Evolutionary conservation across 345 rosid species (phyloP).

Genomic region (Populus nigra): DNA sequence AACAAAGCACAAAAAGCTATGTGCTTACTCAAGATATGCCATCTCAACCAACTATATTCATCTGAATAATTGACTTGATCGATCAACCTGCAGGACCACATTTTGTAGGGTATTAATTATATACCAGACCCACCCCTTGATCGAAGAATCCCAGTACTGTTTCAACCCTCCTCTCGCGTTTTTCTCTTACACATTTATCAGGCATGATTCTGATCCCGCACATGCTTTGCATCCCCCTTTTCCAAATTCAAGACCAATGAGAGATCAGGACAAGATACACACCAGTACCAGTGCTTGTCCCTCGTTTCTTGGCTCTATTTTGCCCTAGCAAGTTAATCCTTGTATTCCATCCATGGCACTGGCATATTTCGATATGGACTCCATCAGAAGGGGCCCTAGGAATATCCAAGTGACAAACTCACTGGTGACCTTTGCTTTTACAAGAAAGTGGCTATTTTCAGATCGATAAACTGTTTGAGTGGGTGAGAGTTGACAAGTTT

Average conservation of each 20-base stretch:
- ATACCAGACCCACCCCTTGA: too few species aligned
- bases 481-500: slow-evolving; percentile 1
- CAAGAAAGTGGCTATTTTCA: not conserved
- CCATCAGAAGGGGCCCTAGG: not conserved
- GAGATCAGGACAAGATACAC: slow-evolving; percentile 7
- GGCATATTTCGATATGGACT: not conserved
- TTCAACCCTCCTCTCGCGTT: not conserved
- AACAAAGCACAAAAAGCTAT: not conserved
- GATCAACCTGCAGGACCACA: not conserved
- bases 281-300: slow-evolving; percentile 8
- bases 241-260: slow-evolving; percentile 3
- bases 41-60: not conserved
- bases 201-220: not conserved
- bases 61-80: not conserved
- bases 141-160: not conserved
- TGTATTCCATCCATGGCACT: not conserved
- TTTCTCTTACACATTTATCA: not conserved
- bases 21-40: not conserved
- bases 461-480: not conserved
- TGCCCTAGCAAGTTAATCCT: not conserved
- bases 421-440: not conserved
- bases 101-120: not conserved
- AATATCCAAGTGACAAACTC: not conserved
- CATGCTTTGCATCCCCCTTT: not conserved
- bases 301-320: not conserved